Base-by-base conservation (phyloP, 306 rosid species). In the Bauhinia variegata region DNA sequence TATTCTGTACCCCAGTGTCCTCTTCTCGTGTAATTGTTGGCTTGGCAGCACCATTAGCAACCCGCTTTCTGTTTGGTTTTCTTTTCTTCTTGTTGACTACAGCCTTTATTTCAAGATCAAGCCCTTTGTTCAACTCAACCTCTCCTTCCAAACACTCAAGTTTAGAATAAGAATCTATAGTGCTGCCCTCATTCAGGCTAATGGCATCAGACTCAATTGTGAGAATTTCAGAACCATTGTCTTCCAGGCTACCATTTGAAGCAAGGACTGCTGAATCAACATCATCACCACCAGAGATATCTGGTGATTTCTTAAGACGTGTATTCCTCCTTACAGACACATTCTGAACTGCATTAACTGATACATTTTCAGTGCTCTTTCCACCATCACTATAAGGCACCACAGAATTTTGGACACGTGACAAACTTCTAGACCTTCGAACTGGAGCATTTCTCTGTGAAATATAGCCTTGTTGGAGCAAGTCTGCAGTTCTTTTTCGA, bases 11-110 rank as follows among this genome's bases (percentile, higher is more conserved):
- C 67, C 61, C 60, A 14, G 60, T 56, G 72, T 84, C 89, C 82
- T 71, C 87, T 68, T 82, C 89, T 34, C 33, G 72, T 67, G 75
- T 53, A 67, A 50, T 30, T 55, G 54, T 75, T 11, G 74, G 74
- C 63, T 73, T 88, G 49, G 82, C 65, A 62, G 82, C 72, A 74
- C 79, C 89, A 70, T 65, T 74, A 50, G 81, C 59, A 31, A 68
- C 76, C 69, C 96, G 85, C 65, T 88, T 89, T 74, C 96, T 87
- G 76, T 53, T 86, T 32, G 89, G 86, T 76, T 92, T 87, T 80
- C 98, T 89, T 84, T 88, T 92, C 86, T 84, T 89, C 84, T 80
- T 92, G 16, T 82, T 77, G 70, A 83, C 74, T 57, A 79, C 82
- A 23, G 89, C 78, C 77, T 71, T 86, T 57, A 83, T 85, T 68